These are phyloP conservation scores for Asclepias syriaca DNA, from an alignment of 257 asterid genomes.

Conservation along the genomic window DNA sequence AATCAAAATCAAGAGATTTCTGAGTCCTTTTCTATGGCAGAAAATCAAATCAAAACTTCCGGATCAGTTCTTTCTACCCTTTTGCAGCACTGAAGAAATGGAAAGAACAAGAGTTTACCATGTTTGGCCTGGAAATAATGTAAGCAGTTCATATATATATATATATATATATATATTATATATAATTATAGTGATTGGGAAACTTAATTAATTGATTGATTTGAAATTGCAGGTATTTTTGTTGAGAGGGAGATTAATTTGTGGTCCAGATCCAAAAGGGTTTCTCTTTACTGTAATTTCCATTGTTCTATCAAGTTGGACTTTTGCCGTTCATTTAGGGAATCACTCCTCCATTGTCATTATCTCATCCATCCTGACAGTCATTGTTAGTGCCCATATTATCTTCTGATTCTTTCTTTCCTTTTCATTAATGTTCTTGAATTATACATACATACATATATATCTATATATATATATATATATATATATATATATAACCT, in stretches of 20 bases:
- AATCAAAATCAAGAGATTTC: background rate
- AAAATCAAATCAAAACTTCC: conserved; percentile 7
- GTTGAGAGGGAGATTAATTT: conserved; percentile 18
- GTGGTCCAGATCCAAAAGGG: conserved; percentile 30
- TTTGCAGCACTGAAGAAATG: conserved; percentile 1
- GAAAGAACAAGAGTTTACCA: conserved; percentile 27
- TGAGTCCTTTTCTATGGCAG: background rate
- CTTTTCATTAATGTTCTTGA: too few species aligned
- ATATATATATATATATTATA: too few species aligned
- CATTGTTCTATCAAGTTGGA: conserved; percentile 24
- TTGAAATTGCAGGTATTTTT: conserved; percentile 18
- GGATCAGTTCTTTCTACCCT: conserved; percentile 4
- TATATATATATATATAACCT: too few species aligned
- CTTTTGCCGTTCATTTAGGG: conserved; percentile 1
- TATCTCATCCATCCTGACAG: conserved; percentile 9
- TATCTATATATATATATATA: too few species aligned
- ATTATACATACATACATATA: too few species aligned
- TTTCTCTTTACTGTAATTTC: conserved; percentile 14
- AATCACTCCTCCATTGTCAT: background rate
- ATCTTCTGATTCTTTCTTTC: background rate
- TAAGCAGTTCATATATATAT: background rate
- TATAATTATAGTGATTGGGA: too few species aligned
- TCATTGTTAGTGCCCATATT: conserved; percentile 10
- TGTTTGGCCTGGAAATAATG: conserved; percentile 38
- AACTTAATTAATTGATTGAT: background rate